Conservation (phyloP, 306 rosid species). For the Spatholobus suberectus region DNA sequence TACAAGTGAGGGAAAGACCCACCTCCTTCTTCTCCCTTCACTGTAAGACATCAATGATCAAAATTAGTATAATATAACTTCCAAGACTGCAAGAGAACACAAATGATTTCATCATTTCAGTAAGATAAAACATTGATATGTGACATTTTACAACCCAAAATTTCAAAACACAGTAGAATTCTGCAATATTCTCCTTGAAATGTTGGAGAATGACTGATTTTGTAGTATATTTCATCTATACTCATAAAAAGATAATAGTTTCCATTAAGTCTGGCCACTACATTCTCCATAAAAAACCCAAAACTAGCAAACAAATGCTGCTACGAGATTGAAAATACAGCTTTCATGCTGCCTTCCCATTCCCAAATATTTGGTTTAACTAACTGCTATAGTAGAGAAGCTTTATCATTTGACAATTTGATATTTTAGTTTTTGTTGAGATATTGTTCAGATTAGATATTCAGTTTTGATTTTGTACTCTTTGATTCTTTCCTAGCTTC, state of each 20-base stretch:
- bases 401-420: constrained; percentile 18
- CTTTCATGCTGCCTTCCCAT: neutral
- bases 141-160: constrained; percentile 20
- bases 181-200: constrained; percentile 14
- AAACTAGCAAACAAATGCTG: neutral
- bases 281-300: neutral
- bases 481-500: neutral
- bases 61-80: constrained; percentile 40
- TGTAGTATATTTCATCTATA: neutral
- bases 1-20: constrained; percentile 87
- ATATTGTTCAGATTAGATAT: neutral
- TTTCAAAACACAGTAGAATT: constrained; percentile 16
- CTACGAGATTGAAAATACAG: neutral
- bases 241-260: neutral
- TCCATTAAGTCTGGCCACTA: neutral
- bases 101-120: constrained; percentile 21
- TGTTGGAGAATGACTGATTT: neutral
- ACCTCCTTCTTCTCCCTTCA: constrained; percentile 95
- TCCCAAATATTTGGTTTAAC: constrained; percentile 13
- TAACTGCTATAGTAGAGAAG: neutral
- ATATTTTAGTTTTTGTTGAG: neutral
- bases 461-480: neutral
- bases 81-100: constrained; percentile 27
- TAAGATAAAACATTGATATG: constrained; percentile 3
- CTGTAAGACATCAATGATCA: constrained; percentile 56